A percentile compares a stretch with the other conserved stretches of the same genome.
Evolutionary conservation across 2,329 filamentous ascomycete genomes (phyloP).

Genomic region (Arthrobotrys conoides): DNA sequence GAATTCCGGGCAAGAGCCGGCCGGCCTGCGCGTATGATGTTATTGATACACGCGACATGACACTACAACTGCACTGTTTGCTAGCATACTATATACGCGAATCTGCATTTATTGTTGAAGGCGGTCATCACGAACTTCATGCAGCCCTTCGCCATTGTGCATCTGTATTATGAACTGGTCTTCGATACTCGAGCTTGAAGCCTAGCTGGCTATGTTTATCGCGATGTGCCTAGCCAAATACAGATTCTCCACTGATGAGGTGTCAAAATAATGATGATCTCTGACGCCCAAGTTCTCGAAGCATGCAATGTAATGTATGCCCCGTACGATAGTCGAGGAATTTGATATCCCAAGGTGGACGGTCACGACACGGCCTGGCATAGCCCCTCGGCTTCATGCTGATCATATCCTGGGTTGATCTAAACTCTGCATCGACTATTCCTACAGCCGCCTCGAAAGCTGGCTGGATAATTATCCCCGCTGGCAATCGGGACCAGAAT

Average conservation of each 20-base stretch:
- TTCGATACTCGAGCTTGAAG: neutral
- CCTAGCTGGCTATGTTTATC: neutral
- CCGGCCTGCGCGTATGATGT: constrained; percentile 1
- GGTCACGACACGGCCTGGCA: constrained; percentile 16
- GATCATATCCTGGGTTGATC: neutral
- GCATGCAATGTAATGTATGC: constrained; percentile 2
- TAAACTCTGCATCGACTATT: neutral
- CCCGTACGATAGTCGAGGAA: neutral
- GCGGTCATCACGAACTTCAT: constrained; percentile 11
- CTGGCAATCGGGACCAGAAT: neutral
- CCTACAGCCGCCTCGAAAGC: constrained; percentile 4
- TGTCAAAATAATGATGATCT: constrained; percentile 35
- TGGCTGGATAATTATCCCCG: neutral
- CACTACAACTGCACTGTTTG: no score
- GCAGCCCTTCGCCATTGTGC: constrained; percentile 6
- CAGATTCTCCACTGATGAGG: constrained; percentile 30
- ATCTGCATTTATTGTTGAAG: neutral
- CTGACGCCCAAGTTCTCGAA: constrained; percentile 16
- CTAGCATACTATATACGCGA: neutral
- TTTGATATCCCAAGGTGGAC: constrained; percentile 7
- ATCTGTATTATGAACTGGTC: constrained; percentile 12
- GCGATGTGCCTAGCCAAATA: neutral
- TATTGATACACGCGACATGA: constrained; percentile 9
- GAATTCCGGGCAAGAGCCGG: constrained; percentile 4
- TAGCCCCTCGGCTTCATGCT: constrained; percentile 20